Evolutionary conservation across 2,329 filamentous ascomycete species (phyloP), one percentile per base, ranked within the genome.

Genomic region (Calonectria crousiana): DNA sequence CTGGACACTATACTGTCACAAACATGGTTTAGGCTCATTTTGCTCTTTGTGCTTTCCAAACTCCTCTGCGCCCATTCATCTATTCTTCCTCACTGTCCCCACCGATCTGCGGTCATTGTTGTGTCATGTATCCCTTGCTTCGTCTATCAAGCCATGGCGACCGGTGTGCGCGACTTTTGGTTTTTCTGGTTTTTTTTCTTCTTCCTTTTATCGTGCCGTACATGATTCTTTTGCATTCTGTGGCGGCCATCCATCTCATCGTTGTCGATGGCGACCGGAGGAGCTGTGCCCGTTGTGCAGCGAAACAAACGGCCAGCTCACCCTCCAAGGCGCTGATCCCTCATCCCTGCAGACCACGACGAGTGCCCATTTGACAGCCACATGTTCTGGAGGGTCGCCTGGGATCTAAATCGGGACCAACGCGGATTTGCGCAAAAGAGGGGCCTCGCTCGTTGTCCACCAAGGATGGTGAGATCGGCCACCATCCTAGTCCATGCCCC

Each of bases 121-220:
- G 6, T 41, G 38, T 14, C 38, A 41, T 41, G 41, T 47, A 65
- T 52, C 72, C 51, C 66, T 75, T 75, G 38, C 71, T 36, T 74
- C 36, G 52, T 62, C 34, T 56, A 58, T 60, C 74, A 49, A 60
- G 34, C 69, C 64, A 56, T 72, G 23, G 34, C 64, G 75, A 67
- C 75, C 36, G 56, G 75, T 60, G 77, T 79, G 78, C 77, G 78
- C 77, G 78, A 79, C 78, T 80, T 80, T 80, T 74, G 30, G n/a
- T n/a, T n/a, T n/a, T n/a, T n/a, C n/a, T n/a, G n/a, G n/a, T n/a
- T n/a, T n/a, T 38, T 16, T 32, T 38, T 32, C 23, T 10, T 38
- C 34, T 67, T 47, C 41, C 67, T n/a, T 32, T 44, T 56, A 38
- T 62, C 64, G 23, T 10, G 14, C 26, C 38, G 34, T 62, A 62